A percentile compares a stretch with the other conserved stretches of the same genome.
Conservation (phyloP, 2,329 filamentous ascomycete species). For the Aphanocladium album region DNA sequence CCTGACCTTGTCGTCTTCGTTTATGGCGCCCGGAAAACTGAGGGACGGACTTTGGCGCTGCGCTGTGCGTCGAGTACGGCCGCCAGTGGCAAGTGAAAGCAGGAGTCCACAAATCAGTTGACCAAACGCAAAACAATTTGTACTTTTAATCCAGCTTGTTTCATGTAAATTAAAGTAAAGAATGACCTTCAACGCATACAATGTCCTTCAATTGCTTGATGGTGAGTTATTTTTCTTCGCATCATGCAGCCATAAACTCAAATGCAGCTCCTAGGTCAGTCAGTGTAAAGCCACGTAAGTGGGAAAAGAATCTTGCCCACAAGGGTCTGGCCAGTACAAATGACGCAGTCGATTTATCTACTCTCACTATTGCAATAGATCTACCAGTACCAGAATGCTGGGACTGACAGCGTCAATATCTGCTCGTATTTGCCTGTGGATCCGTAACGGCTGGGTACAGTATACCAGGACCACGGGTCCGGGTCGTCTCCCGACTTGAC, state of each 20-base stretch:
- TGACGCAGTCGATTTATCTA: background rate
- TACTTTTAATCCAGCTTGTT: background rate
- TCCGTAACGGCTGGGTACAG: background rate
- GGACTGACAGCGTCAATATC: background rate
- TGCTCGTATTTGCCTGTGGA: slow-evolving; percentile 2
- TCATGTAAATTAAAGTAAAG: background rate
- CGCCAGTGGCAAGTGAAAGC: no score
- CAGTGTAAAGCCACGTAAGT: background rate
- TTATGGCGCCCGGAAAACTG: background rate
- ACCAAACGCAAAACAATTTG: no score
- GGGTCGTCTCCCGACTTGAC: background rate
- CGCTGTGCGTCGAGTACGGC: background rate
- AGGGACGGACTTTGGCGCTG: background rate
- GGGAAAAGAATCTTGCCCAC: background rate
- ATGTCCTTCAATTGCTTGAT: background rate
- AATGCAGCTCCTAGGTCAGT: background rate
- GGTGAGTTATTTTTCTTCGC: background rate
- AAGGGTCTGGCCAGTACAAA: background rate
- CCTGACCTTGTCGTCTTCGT: background rate
- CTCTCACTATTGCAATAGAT: no score
- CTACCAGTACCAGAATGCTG: background rate
- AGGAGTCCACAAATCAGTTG: no score
- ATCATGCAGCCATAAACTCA: background rate
- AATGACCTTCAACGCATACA: no score
- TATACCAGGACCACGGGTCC: background rate